Evolutionary conservation across 208 protist species (phyloP).

Genomic region (Blastocrithidia nonstop): DNA sequence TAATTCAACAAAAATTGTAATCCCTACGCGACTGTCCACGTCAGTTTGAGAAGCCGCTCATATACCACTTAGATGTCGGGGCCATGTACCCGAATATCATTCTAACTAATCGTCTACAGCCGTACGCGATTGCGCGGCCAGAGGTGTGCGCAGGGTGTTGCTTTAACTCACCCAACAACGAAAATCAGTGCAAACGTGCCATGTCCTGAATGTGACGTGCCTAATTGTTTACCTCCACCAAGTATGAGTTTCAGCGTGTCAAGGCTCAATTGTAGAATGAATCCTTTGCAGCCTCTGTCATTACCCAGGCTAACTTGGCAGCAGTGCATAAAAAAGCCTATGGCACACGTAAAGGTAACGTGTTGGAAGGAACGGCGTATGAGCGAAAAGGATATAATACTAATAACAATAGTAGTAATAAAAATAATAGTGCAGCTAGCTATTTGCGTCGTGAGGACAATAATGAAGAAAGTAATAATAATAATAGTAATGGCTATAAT

Average conservation of each 20-base stretch:
- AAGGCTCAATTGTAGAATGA: constrained; percentile 94
- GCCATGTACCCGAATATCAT: constrained; percentile 99
- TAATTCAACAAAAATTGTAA: constrained; percentile 66
- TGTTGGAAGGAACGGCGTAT: constrained; percentile 77
- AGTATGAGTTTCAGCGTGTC: constrained; percentile 90
- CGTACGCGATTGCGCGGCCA: constrained; percentile 91
- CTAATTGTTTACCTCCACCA: constrained; percentile 92
- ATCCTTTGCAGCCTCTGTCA: constrained; percentile 60
- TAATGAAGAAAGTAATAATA: no score
- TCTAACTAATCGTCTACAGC: constrained; percentile 99
- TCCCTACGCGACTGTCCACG: constrained; percentile 81
- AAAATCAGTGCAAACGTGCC: constrained; percentile 89
- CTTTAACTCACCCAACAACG: constrained; percentile 93
- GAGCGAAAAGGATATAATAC: constrained; percentile 48
- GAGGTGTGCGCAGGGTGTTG: constrained; percentile 93
- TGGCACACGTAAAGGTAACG: constrained; percentile 82
- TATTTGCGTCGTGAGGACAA: neutral
- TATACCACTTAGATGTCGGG: constrained; percentile 99
- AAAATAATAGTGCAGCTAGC: neutral
- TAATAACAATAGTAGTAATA: no score
- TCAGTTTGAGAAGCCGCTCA: constrained; percentile 83
- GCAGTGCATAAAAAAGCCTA: constrained; percentile 85
- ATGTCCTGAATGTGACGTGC: constrained; percentile 99
- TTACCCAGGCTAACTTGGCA: constrained; percentile 75
- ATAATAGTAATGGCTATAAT: neutral